A percentile compares a stretch with the other conserved stretches of the same genome.
phyloP scores from a whole-genome alignment of 208 protist species.

The Wallacemonas rigidus region DNA sequence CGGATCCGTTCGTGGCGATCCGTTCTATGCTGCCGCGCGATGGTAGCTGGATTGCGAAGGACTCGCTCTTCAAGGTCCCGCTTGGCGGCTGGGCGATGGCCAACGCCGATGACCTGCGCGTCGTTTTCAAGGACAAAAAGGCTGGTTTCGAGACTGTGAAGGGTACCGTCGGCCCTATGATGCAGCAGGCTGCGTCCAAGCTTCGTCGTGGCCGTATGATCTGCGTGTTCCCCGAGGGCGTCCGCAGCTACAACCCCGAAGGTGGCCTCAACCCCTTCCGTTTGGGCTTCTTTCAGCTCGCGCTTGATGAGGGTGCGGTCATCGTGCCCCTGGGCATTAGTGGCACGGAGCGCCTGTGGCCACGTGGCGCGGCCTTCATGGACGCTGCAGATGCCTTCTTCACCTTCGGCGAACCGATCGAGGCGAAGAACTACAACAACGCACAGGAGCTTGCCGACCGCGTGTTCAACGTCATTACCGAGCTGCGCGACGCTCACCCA shows the following conservation, averaged over 20 bases:
- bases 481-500: constrained; percentile 69
- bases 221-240: constrained; percentile 86
- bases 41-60: constrained; percentile 82
- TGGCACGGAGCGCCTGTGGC: constrained; percentile 81
- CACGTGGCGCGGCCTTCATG: constrained; percentile 49
- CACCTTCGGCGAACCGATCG: constrained; percentile 73
- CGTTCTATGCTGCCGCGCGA: constrained; percentile 76
- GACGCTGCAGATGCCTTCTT: constrained; percentile 61
- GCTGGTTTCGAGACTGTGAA: constrained; percentile 76
- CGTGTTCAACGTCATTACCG: constrained; percentile 61
- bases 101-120: constrained; percentile 75
- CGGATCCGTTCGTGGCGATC: constrained; percentile 79
- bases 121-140: constrained; percentile 78
- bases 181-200: constrained; percentile 67
- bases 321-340: constrained; percentile 85
- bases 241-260: constrained; percentile 69
- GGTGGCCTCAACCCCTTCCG: constrained; percentile 72
- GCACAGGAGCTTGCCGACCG: constrained; percentile 70
- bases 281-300: constrained; percentile 81
- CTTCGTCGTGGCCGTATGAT: constrained; percentile 77
- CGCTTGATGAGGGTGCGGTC: constrained; percentile 70
- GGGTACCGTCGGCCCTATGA: constrained; percentile 78
- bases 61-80: constrained; percentile 76
- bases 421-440: constrained; percentile 57
- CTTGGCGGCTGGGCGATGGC: constrained; percentile 82